Base-by-base conservation (phyloP, 148 eudicot genomes). In the Fagopyrum tataricum region DNA sequence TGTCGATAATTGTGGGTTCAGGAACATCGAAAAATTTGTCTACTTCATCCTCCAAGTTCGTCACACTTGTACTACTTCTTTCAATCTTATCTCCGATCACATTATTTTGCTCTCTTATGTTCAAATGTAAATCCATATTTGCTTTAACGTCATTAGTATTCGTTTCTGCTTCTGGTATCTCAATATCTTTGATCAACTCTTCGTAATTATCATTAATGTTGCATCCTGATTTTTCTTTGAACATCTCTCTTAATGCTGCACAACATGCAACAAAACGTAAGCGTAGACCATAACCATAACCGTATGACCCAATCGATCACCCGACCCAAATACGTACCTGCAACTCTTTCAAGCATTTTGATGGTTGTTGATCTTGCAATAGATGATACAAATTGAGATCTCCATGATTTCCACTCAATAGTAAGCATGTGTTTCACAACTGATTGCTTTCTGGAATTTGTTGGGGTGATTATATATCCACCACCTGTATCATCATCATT, bases 21-120 rank as follows among this genome's bases (percentile, higher is more conserved):
- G 83, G 89, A 73, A 84, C 86, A 75, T 90, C 92, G 73, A 81
- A 88, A 76, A 90, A 90, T 76, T 86, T 90, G 76, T 90, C 96
- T 31, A 73, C 75, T 31, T 76, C 85, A 74, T 90, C 90, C 73
- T 88, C 78, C 52, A 84, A 51, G 66, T 83, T 87, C 72, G 24
- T 75, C 26, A 90, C 80, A 75, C 78, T 79, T 51, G 87, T 78
- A 44, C 56, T 23, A 40, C 49, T 52, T 62, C 66, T 76, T 20
- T 78, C 80, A 40, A 52, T 40, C 73, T 82, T 81, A 12, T 73
- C 79, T 76, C 74, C 82, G 51, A 52, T 5, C 51, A 42, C 8
- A 56, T 77, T 75, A 3, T 62, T 24, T 12, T 77, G 82, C 72
- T 67, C 75, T 62, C 44, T 53, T 68, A 43, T 62, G 41, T 71